These are phyloP conservation scores for Hortaea sp. DNA, from an alignment of 2,329 filamentous ascomycete species.

Conservation along the genomic window DNA sequence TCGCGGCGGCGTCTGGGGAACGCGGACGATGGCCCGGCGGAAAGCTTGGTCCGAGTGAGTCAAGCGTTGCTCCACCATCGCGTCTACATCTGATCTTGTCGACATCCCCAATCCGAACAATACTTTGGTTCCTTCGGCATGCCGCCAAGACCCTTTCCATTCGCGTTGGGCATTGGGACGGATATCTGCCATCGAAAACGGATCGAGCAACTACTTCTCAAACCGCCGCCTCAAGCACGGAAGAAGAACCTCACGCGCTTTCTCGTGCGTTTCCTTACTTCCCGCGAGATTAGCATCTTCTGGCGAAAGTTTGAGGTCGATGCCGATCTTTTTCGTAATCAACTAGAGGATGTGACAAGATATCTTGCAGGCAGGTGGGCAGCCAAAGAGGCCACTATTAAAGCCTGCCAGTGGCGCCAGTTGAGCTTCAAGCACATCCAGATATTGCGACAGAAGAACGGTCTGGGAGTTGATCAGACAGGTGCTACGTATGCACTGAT, in stretches of 20 bases:
- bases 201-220: constrained; percentile 47
- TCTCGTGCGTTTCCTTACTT: constrained; percentile 13
- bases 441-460: constrained; percentile 16
- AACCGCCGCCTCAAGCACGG: background rate
- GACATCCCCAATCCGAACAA: background rate
- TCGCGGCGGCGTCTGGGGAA: background rate
- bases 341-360: background rate
- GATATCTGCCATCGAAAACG: constrained; percentile 66
- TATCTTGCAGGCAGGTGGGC: constrained; percentile 31
- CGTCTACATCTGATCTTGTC: background rate
- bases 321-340: background rate
- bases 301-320: background rate
- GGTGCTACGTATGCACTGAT: constrained; percentile 60
- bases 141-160: constrained; percentile 47
- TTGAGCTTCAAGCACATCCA: constrained; percentile 29
- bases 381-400: constrained; percentile 42
- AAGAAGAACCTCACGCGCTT: background rate
- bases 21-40: background rate
- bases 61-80: no score
- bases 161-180: constrained; percentile 61
- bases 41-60: no score
- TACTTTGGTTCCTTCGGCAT: constrained; percentile 17
- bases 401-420: constrained; percentile 26
- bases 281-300: constrained; percentile 16
- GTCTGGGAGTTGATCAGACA: constrained; percentile 43